Base-by-base conservation (phyloP, 768 basidiomycete species). In the Arthromyces matolae region DNA sequence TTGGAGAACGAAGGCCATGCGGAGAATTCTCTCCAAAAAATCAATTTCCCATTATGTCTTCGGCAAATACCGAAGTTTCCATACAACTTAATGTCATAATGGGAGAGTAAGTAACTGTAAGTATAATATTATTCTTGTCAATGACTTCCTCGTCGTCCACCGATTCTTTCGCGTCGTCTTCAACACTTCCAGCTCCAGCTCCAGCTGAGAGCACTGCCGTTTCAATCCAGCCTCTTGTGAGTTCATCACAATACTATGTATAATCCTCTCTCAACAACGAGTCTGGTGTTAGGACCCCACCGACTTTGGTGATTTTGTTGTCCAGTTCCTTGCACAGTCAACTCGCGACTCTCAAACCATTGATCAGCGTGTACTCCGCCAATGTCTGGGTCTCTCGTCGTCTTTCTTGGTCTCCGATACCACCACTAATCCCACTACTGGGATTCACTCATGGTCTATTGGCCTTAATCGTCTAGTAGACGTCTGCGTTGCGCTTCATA, bases 361-460 rank as follows among this genome's bases (percentile, higher is more conserved):
- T 24, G 80, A 87, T 64, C 88, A 90, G 66, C 57, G 58, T 12
- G 58, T 76, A 29, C 70, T 90, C 33, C 78, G 84, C 47, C 78
- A 78, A 29, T 85, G 81, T 59, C 69, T 90, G 38, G 75, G 74
- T 13, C 79, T 89, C 31, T 77, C 89, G 12, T 83, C 89, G 1
- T 86, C 88, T n/a, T 89, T 84, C 60, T 78, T 90, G 36, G 62
- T 92, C 49, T 81, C 87, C 10, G 89, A 92, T 65, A 75, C 77
- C 0, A 81, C 80, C 47, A 88, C 73, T 53, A 80, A 82, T 58
- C 71, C 79, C 0, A 74, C 75, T 28, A 60, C 60, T 1, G 89
- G 87, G 1, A 65, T 81, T 20, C 52, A 57, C 12, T 77, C 81
- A 8, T 92, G 89, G 89, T 73, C 70, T 49, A 67, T 69, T 5